A percentile compares a stretch with the other conserved stretches of the same genome.
Conservation (phyloP, 345 rosid species). For the Citrus sinensis region DNA sequence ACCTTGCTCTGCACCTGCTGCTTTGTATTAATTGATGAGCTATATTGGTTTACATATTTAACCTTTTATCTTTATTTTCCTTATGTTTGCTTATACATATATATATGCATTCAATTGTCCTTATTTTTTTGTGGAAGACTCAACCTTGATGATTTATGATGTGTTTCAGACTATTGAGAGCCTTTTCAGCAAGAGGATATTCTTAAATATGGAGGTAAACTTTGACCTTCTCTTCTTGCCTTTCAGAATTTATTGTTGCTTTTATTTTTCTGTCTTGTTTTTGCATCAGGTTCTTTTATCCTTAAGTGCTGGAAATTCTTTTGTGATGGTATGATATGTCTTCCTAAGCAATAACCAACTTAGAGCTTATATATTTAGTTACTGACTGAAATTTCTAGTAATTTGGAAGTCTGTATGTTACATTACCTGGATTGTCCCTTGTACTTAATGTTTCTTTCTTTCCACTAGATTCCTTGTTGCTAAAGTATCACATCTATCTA, state of each 20-base stretch:
- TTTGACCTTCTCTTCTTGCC: slow-evolving; percentile 13
- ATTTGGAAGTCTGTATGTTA: background rate
- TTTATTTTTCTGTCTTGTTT: background rate
- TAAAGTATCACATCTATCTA: background rate
- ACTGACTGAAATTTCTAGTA: background rate
- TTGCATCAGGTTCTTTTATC: background rate
- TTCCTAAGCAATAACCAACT: background rate
- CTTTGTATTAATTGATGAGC: background rate
- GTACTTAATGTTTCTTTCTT: background rate
- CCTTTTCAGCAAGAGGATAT: slow-evolving; percentile 62
- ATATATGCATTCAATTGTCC: background rate
- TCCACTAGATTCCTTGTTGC: background rate
- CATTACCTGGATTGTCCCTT: background rate
- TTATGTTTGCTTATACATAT: background rate
- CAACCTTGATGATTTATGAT: slow-evolving; percentile 1
- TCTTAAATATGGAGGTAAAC: slow-evolving; percentile 77
- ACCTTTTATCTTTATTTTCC: background rate
- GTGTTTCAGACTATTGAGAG: slow-evolving; percentile 69
- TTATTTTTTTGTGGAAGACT: background rate
- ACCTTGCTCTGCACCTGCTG: background rate
- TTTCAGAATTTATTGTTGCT: background rate
- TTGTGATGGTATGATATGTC: background rate
- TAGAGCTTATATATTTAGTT: background rate
- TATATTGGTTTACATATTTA: background rate
- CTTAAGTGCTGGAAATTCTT: background rate